These are phyloP conservation scores for Neofusicoccum cordaticola DNA, from an alignment of 2,329 filamentous ascomycete genomes.

Conservation along the genomic window DNA sequence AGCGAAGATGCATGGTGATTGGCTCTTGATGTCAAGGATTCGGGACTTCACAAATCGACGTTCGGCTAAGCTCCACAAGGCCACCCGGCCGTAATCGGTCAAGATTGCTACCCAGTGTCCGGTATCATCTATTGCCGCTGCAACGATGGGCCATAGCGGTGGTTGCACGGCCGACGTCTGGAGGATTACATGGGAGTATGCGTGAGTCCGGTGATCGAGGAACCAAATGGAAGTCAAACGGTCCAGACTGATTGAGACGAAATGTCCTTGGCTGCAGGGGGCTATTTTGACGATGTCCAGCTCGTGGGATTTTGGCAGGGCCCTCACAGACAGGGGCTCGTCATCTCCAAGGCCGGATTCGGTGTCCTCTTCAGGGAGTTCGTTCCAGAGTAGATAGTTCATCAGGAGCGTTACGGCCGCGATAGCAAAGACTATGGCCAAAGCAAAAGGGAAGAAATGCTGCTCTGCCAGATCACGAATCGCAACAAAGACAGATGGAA, in stretches of 20 bases:
- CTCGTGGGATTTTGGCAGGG: conserved; percentile 61
- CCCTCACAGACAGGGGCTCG: conserved; percentile 58
- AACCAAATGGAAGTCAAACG: conserved; percentile 64
- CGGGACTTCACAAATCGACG: conserved; percentile 57
- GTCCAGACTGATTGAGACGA: conserved; percentile 70
- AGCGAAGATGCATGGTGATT: conserved; percentile 62
- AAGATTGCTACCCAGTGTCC: conserved; percentile 67
- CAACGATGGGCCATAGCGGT: conserved; percentile 49
- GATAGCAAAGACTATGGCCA: conserved; percentile 61
- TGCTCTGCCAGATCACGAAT: conserved; percentile 51
- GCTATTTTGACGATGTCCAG: conserved; percentile 67
- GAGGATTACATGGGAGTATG: conserved; percentile 30
- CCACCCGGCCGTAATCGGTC: conserved; percentile 55
- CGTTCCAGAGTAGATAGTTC: conserved; percentile 70
- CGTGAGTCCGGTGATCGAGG: conserved; percentile 26
- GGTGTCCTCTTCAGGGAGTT: conserved; percentile 44
- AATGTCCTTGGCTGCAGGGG: conserved; percentile 60
- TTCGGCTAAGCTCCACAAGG: conserved; percentile 62
- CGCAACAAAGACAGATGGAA: conserved; percentile 54
- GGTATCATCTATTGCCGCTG: conserved; percentile 62
- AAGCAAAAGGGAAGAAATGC: conserved; percentile 66
- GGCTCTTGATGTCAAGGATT: conserved; percentile 55
- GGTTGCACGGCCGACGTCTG: conserved; percentile 34
- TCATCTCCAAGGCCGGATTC: conserved; percentile 48
- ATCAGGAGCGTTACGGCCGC: conserved; percentile 68